A percentile compares a stretch with the other conserved stretches of the same genome.
These are phyloP conservation scores for Penicillium goetzii DNA, from an alignment of 495 filamentous ascomycete genomes.

Conservation along the genomic window DNA sequence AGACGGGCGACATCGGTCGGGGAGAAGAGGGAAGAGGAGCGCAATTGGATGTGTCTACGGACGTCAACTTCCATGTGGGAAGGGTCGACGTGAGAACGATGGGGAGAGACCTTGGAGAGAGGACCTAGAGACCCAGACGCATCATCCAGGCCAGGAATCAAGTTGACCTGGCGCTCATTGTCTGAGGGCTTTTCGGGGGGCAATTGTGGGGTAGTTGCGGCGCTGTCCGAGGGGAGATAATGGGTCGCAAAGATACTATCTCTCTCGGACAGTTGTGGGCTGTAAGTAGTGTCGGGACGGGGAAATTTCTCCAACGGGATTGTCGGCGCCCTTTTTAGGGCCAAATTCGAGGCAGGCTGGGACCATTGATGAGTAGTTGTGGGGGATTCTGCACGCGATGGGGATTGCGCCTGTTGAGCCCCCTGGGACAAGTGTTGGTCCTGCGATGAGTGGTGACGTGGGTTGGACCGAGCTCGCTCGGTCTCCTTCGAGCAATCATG, in stretches of 20 bases:
- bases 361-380: slow-evolving; percentile 42
- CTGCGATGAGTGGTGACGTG: slow-evolving; percentile 47
- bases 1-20: slow-evolving; percentile 32
- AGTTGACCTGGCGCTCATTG: slow-evolving; percentile 36
- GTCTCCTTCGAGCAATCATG: slow-evolving; percentile 50
- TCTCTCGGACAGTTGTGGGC: slow-evolving; percentile 61
- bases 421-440: slow-evolving; percentile 41
- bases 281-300: slow-evolving; percentile 36
- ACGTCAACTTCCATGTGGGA: slow-evolving; percentile 53
- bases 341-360: slow-evolving; percentile 32
- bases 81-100: slow-evolving; percentile 36
- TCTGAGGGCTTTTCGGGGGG: slow-evolving; percentile 41
- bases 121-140: slow-evolving; percentile 40
- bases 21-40: slow-evolving; percentile 38
- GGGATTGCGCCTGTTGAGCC: slow-evolving; percentile 38
- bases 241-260: slow-evolving; percentile 69
- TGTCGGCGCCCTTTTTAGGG: slow-evolving; percentile 46
- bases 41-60: slow-evolving; percentile 43
- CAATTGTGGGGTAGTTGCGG: slow-evolving; percentile 52
- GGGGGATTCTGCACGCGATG: slow-evolving; percentile 49
- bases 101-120: slow-evolving; percentile 44
- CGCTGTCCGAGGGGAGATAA: slow-evolving; percentile 56
- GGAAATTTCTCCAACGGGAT: slow-evolving; percentile 34
- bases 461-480: slow-evolving; percentile 41
- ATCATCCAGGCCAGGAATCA: slow-evolving; percentile 40